Evolutionary conservation across 164 flowering plant genomes (phyloP), one percentile per base, ranked within the genome.

Genomic region (Brasenia schreberi): DNA sequence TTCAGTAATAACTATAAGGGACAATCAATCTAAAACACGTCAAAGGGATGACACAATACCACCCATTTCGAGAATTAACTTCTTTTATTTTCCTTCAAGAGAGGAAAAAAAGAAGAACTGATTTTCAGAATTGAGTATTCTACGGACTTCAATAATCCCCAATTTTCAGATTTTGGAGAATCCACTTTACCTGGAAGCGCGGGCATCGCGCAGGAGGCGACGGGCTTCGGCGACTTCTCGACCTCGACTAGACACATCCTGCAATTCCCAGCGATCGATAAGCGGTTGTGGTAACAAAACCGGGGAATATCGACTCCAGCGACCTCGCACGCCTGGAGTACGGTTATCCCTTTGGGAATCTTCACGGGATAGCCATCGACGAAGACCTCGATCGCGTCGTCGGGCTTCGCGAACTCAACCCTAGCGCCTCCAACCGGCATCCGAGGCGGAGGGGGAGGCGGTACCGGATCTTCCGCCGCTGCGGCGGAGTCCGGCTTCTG

Each of bases 131-230:
- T 17, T 59, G 23, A 7, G 68, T 42, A 19, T 19, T 74, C 39
- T 33, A 33, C 39, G 39, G 39, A 33, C 2, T 33, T 33, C 39
- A 33, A 33, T 33, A 33, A 33, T 33, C 39, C 39, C 39, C 39
- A 33, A 33, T 33, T 33, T 33, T 33, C 39, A 33, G 39, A 4
- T 33, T 49, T 6, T 6, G 56, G 16, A 49, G 56, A 49, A 14
- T 49, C 56, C 0, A 49, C 10, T 14, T 60, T 61, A 92, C 99
- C 99, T 3, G 97, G 99, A 45, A 95, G 92, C 17, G 99, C 97
- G 4, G 99, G 99, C 99, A 95, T 92, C 68, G 99, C 98, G 65
- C 98, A 95, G 19, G 99, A 95, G 39, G 99, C 98, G 19, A 95
- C 99, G 1, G 99, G 99, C 83, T 95, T 95, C 19, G 99, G 99